Evolutionary conservation across 2,329 filamentous ascomycete species (phyloP), one percentile per base, ranked within the genome.

Genomic region (Diaporthe sp.): DNA sequence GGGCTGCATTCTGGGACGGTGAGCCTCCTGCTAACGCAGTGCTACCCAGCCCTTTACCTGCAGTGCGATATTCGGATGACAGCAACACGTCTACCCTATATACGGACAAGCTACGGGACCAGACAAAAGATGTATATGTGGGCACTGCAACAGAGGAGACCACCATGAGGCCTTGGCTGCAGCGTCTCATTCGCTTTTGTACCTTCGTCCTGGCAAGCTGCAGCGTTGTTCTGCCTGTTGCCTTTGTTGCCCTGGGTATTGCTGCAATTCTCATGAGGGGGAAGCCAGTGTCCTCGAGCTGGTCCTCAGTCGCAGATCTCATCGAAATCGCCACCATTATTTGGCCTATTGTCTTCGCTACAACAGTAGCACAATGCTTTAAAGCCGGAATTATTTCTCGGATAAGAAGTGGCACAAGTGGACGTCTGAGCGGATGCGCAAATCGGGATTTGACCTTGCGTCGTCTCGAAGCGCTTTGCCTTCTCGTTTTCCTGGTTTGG

Each of bases 311-410:
- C 31, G 44, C 15, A 53, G 61, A 76, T n/a, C 58, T 78, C 12
- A 72, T 79, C 76, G 76, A 77, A 25, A 53, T 79, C 19, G 65
- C 78, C 46, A 67, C 77, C 42, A 69, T 71, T 2, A 72, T 75
- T 3, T 79, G 78, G 78, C 78, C 78, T 17, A 77, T 79, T 42
- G 78, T 78, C 8, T 79, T 79, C 34, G 78, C 78, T 12, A 77
- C 76, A 37, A 77, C 79, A 31, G 75, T 77, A 2, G 78, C 77
- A 10, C 77, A 79, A 49, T 74, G 74, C 37, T 77, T 79, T 71
- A 77, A 73, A 53, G 76, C 77, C 22, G 78, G 76, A 44, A 39
- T 68, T 4, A 39, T 53, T 22, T 51, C 53, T 6, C 72, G 78
- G 6, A 73, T 77, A 5, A 74, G 74, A 44, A 72, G 73, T 28